Conservation (phyloP, 345 rosid species). For the Streptanthus diversifolius region DNA sequence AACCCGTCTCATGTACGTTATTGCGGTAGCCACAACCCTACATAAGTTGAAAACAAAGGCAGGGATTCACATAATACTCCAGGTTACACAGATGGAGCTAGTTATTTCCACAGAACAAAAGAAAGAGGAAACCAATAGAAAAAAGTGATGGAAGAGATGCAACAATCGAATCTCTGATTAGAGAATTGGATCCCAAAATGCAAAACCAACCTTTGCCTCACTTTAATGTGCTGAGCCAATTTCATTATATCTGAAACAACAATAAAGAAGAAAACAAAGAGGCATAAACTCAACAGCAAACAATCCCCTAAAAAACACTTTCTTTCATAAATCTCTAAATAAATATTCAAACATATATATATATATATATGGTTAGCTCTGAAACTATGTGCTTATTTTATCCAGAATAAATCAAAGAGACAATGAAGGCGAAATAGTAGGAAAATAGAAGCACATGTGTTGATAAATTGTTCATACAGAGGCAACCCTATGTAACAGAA, state of each 20-base stretch:
- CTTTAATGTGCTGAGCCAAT: constrained; percentile 79
- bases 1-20: constrained; percentile 90
- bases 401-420: not conserved
- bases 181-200: not conserved
- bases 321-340: not conserved
- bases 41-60: constrained; percentile 16
- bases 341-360: not conserved
- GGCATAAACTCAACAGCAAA: not conserved
- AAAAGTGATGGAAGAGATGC: not conserved
- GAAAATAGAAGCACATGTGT: not conserved
- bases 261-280: not conserved
- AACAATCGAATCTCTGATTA: not conserved
- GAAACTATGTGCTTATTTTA: not conserved
- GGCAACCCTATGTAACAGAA: not conserved
- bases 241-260: constrained; percentile 58
- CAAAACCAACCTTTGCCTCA: constrained; percentile 74
- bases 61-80: not conserved
- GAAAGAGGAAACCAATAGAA: not conserved
- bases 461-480: not conserved
- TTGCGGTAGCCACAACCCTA: constrained; percentile 93
- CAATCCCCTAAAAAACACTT: not conserved
- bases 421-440: not conserved
- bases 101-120: not conserved
- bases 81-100: not conserved
- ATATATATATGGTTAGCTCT: not conserved